Evolutionary conservation across 2,329 filamentous ascomycete genomes (phyloP), one percentile per base, ranked within the genome.

Genomic region (Aspergillus terreus): DNA sequence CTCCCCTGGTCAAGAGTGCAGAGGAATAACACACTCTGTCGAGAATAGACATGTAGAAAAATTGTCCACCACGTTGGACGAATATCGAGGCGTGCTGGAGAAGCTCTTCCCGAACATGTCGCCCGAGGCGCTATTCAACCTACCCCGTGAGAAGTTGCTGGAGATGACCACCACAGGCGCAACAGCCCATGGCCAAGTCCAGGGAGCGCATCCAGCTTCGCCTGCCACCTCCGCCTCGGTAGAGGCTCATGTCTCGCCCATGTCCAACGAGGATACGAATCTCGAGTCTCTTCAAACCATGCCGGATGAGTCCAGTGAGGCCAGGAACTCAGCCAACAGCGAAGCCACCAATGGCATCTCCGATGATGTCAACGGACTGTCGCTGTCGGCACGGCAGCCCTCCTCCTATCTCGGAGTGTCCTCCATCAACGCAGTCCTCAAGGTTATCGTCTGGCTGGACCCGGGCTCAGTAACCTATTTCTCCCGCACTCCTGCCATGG

Each of bases 321-420:
- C 56, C 32, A 62, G 62, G 15, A 82, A 81, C 58, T 71, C 77
- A 46, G 71, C 78, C 51, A 77, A 74, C 36, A 71, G 76, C 48
- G 81, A 84, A 50, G 72, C 79, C 4, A 77, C 85, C 47, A 80
- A 81, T n/a, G 77, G 75, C 6, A 81, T 88, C 59, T 84, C 85
- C 0, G 86, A 89, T 66, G 85, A 87, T 63, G 83, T 88, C 41
- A 87, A 88, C 64, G 85, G 84, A 0, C 73, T 89, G 2, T 88
- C 85, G 4, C 71, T 80, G 52, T 63, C 79, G 5, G 81, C 87
- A 51, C 80, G 84, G 41, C 81, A 83, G 27, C 75, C 81, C 2
- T 78, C 79, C 4, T 84, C 86, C 2, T 90, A 90, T 61, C 75
- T 90, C 3, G 86, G 86, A 1, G 84, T 87, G 14, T 90, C 87